Evolutionary conservation across 78 protist genomes (phyloP), one percentile per base, ranked within the genome.

Genomic region (Dictyostelium intermedium): DNA sequence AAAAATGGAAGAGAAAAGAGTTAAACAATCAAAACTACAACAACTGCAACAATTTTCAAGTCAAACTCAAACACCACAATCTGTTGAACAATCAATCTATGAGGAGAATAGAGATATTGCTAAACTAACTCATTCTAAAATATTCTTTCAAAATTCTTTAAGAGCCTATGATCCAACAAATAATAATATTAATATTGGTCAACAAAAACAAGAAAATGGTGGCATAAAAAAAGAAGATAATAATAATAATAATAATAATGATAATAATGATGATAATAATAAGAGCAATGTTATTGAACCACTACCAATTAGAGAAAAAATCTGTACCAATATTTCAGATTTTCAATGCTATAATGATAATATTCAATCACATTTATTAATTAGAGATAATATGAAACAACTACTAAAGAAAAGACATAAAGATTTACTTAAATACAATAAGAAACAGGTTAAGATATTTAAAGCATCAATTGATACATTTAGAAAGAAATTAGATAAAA

Each of bases 311-410:
- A 72, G 79, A 72, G 79, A 72, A n/a, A 82, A 8, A 35, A 82
- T 56, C 8, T 76, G 50, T 43, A 41, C 23, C 13, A 30, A 45
- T 41, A 35, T 87, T 16, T 16, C 27, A 25, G 93, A 87, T 45
- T 79, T 63, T 14, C 93, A 83, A 63, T 25, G 63, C 1, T 78
- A 66, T 53, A 77, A 79, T 13, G 84, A 76, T n/a, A 87, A 56
- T 27, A 30, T 63, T 7, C 18, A 63, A 23, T 2, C 41, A 13
- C 78, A 78, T 23, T 13, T 39, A 37, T 8, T 41, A n/a, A 50
- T 87, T n/a, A 79, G 47, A 41, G 70, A 39, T 20, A 27, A 47
- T 11, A 35, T 85, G 69, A 74, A 47, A 74, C 20, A 2, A 9
- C 7, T 50, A 30, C 20, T 85, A 20, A 13, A 16, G 7, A 43